Evolutionary conservation across 306 rosid species (phyloP), one percentile per base, ranked within the genome.

Genomic region (Rosa rugosa): DNA sequence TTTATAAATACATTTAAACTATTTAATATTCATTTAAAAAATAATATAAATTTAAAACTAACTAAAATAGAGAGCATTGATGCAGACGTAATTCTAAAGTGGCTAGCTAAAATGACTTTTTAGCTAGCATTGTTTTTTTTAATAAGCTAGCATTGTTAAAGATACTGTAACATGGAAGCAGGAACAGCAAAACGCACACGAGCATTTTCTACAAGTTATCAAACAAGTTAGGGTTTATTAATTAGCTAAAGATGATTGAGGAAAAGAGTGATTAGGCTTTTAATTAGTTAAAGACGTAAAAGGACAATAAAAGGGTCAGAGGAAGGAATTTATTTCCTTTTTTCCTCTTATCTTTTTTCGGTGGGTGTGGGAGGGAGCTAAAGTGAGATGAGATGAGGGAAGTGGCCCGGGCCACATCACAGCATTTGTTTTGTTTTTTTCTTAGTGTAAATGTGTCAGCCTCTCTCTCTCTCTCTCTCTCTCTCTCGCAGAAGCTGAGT

Each of bases 341-440:
- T n/a, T 47, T 0, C 20, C 41, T 63, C 45, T 8, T 0, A 13
- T 23, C 20, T 50, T 9, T 27, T 53, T 16, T 56, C 16, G 74
- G 45, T 53, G 76, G 45, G 80, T 72, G 80, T 20, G 67, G 31
- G 71, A 74, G 72, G 72, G 79, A 76, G 79, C 71, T 72, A 81
- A 90, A 83, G 88, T 81, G 77, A 22, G 4, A 10, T 12, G 6
- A 45, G 51, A 79, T 78, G 69, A 79, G 77, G 68, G 86, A 72
- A 79, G n/a, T 83, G 89, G n/a, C n/a, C 77, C 85, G 92, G 90
- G 83, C 95, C 92, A 87, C 82, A 68, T 10, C 81, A 80, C 77
- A 83, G 63, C 82, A 83, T 82, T 81, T 86, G 85, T 78, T 84
- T 51, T 77, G 78, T 83, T 76, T 45, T 53, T 3, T 18, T 27